Evolutionary conservation across 805 yeast species (phyloP), one percentile per base, ranked within the genome.

Genomic region (Lachancea waltii): DNA sequence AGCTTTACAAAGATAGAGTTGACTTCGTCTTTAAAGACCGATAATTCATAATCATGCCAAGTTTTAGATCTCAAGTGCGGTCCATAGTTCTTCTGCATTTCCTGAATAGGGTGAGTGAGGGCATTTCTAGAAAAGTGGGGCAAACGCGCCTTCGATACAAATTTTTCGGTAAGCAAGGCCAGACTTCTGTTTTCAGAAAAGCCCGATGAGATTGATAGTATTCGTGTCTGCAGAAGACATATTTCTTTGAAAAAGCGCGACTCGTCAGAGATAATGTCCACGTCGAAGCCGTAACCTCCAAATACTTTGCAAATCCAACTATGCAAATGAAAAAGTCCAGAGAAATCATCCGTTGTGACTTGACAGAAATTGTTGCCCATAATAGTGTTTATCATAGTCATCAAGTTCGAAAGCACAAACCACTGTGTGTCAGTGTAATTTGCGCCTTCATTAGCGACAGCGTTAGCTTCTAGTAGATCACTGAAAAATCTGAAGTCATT

Each of bases 131-230:
- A 13, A 7, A 23, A 23, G 13, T 5, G 26, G 10, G 26, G 10
- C 7, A 13, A 13, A 11, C 26, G 26, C 4, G 7, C 5, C 13
- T 30, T 18, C 3, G 35, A 19, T 7, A 32, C 14, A 26, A 37
- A 37, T n/a, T 32, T 23, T 5, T 16, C 26, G 9, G 32, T 31
- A n/a, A 31, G 14, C 6, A 21, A 17, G 10, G 15, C 9, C n/a
- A 37, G 17, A 14, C n/a, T 24, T 23, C 10, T 18, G 24, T 36
- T 25, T 32, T 51, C 58, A 25, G 38, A 40, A 38, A 55, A 55
- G 3, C 58, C 58, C 16, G 47, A 40, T 3, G 57, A 36, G 7
- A 50, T 43, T 15, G 35, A 32, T 9, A 55, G 40, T 16, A 44
- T 38, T 9, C 34, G 11, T 4, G 15, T 22, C 9, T 26, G 23